Base-by-base conservation (phyloP, 306 rosid species). In the Sicyos edulis region DNA sequence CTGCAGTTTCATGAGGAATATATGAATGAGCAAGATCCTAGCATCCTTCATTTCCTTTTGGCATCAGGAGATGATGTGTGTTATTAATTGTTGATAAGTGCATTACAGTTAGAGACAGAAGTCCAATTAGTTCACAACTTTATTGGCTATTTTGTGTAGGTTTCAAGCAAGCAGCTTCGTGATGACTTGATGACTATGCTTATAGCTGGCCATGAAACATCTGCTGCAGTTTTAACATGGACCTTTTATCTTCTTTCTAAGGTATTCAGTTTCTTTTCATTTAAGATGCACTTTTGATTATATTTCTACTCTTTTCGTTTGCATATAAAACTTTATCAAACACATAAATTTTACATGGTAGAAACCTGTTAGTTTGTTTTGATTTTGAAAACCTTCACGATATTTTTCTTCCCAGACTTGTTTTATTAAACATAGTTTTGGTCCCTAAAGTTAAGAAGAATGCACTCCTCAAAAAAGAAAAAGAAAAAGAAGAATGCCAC, bases 151-250 rank as follows among this genome's bases (percentile, higher is more conserved):
- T 76, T 53, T 71, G 80, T 82, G 77, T 82, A 93, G 99, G 89
- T 93, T 66, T 87, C 99, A 29, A 89, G 99, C 83, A 93, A 91
- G 91, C 99, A 93, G 85, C 99, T 93, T 52, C 96, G 97, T 16
- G 99, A 93, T 29, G 99, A 93, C 85, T 87, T 93, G 87, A 93
- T 89, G 97, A 93, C 99, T 26, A 82, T 93, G 97, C 99, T 93
- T 76, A 93, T 91, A 70, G 99, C 99, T 60, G 99, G 99, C 79
- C 99, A 93, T 78, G 99, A 93, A 87, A 93, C 99, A 71, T 82
- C 99, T 42, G 99, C 99, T 56, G 97, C 99, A 72, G 97, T 93
- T 77, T 85, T 93, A 70, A 93, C 99, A 61, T 93, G 99, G 99
- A 93, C 99, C 49, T 91, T 91, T 83, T 91, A 83, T 86, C 96